phyloP scores from a whole-genome alignment of 176 grass and related monocot species.

The Poa pratensis region DNA sequence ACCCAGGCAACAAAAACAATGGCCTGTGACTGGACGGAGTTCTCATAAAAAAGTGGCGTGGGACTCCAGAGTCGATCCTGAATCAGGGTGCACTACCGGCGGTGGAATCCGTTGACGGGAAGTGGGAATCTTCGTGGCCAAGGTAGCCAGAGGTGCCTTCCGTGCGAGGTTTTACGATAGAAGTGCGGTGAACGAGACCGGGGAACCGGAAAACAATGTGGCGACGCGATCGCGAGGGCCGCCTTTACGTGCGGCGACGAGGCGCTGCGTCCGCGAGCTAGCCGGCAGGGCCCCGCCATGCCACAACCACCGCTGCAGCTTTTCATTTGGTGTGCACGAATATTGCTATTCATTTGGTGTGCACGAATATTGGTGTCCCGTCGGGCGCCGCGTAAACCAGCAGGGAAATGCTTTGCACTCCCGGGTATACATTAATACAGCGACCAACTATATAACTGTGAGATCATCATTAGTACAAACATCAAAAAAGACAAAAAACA shows the following conservation, averaged over 20 bases:
- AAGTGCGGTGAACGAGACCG: not conserved
- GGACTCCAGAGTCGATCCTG: not conserved
- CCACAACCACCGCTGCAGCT: too few species aligned
- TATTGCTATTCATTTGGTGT: too few species aligned
- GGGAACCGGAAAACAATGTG: not conserved
- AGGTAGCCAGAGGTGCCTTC: not conserved
- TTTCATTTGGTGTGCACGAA: too few species aligned
- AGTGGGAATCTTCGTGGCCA: not conserved
- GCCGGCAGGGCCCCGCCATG: not conserved
- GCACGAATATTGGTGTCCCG: too few species aligned
- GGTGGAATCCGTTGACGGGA: not conserved
- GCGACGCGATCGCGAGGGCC: constrained; percentile 8
- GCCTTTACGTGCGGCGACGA: not conserved
- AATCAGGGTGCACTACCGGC: not conserved
- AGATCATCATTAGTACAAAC: too few species aligned
- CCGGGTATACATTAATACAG: too few species aligned
- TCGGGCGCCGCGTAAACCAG: too few species aligned
- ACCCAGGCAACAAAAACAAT: not conserved
- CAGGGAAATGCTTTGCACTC: too few species aligned
- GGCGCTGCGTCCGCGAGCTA: not conserved
- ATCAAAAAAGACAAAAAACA: too few species aligned
- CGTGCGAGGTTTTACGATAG: too few species aligned
- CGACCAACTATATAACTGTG: too few species aligned
- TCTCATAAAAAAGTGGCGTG: not conserved
- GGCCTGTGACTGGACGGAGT: not conserved